Conservation (phyloP, 208 protist genomes). For the Wallacemonas collosoma region DNA sequence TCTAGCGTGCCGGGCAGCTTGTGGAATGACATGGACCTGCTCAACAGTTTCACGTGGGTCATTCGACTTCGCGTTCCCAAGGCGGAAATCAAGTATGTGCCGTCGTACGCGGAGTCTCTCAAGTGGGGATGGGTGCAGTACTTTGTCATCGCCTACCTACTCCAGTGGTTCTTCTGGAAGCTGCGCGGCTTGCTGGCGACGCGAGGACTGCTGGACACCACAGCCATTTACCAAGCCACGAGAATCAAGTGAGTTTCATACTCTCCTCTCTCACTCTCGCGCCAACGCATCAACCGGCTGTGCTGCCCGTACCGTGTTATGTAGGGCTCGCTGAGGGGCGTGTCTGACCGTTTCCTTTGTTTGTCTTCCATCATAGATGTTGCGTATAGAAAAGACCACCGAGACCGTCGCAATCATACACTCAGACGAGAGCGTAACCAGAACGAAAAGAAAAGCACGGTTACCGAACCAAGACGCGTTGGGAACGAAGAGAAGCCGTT, state of each 20-base stretch:
- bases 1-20: conserved; percentile 29
- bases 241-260: not conserved
- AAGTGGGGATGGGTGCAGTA: conserved; percentile 91
- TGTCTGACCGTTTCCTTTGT: not conserved
- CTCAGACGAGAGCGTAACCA: not conserved
- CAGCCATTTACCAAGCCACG: conserved; percentile 42
- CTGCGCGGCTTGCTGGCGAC: conserved; percentile 64
- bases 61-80: conserved; percentile 56
- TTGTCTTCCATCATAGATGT: not conserved
- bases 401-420: not conserved
- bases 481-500: no score
- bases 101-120: conserved; percentile 62
- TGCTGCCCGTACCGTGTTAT: no score
- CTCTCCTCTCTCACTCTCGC: not conserved
- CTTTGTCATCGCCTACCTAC: conserved; percentile 67
- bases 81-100: conserved; percentile 58
- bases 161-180: conserved; percentile 79
- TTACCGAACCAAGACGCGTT: no score
- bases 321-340: no score
- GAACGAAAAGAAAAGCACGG: no score
- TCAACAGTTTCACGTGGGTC: conserved; percentile 72
- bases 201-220: conserved; percentile 52
- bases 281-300: no score
- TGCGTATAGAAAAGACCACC: not conserved
- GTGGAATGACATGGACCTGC: conserved; percentile 61